Percentiles rank a stretch among this genome's conserved stretches.
phyloP scores from a whole-genome alignment of 2,329 filamentous ascomycete genomes.

The Ceratocystis cubensis region DNA sequence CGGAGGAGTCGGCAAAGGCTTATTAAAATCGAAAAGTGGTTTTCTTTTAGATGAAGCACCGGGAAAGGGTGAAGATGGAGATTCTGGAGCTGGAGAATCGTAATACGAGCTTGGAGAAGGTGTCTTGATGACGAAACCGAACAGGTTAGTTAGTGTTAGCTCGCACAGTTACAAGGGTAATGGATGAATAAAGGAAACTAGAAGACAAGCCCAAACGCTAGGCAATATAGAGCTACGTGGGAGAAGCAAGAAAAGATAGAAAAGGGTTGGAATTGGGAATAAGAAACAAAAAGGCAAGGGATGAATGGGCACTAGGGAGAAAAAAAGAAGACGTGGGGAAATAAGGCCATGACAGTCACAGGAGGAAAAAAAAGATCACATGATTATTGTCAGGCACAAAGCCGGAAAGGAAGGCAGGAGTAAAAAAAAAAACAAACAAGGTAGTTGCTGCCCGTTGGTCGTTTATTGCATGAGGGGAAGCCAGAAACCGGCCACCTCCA shows the following conservation, averaged over 20 bases:
- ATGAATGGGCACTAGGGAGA: not conserved
- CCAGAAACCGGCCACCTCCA: constrained; percentile 5
- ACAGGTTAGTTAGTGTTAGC: not conserved
- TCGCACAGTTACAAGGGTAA: not conserved
- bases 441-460: not conserved
- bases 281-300: not conserved
- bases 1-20: constrained; percentile 45
- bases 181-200: not conserved
- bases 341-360: not conserved
- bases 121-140: constrained; percentile 5
- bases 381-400: constrained; percentile 8
- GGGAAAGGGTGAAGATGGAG: not conserved
- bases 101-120: constrained; percentile 4
- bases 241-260: not conserved
- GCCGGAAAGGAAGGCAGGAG: not conserved
- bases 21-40: constrained; percentile 36
- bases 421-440: constrained; percentile 5
- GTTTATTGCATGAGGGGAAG: constrained; percentile 13
- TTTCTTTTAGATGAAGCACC: not conserved
- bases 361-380: constrained; percentile 11
- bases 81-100: not conserved
- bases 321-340: constrained; percentile 4
- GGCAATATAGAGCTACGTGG: too few relatives aligned
- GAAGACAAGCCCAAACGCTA: not conserved
- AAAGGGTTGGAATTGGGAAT: constrained; percentile 4